Base-by-base conservation (phyloP, 495 filamentous ascomycete genomes). In the Delitschia confertaspora region DNA sequence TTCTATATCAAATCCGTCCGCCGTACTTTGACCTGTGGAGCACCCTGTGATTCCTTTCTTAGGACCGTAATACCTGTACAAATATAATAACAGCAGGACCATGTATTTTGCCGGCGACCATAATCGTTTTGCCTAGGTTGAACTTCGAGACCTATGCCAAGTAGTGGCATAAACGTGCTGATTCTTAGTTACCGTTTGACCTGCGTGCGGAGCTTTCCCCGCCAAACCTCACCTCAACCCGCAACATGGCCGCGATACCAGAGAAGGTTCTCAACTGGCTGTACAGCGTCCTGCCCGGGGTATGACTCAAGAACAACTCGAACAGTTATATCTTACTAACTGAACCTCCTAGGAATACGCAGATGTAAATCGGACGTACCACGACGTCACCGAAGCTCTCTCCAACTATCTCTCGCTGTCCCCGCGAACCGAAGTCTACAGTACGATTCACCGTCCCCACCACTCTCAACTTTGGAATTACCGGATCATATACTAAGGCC, bases 371-470 rank as follows among this genome's bases (percentile, higher is more conserved):
- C 84, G 87, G 22, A 85, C 88, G 41, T 95, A 95, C 67, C 80
- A 82, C 60, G 89, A 96, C 61, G 80, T 93, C 51, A 88, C 81
- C 52, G 80, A 82, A 59, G 76, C 78, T 21, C 76, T 98, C 18
- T 76, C 83, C 6, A 74, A 85, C 45, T 85, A 89, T 57, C 82
- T 88, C 8, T 83, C 84, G 6, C 73, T 98, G 20, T 80, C 80
- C 2, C 86, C 88, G n/a, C 76, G 84, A 48, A 98, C 93, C 27
- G 86, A 95, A 60, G 91, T 96, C 37, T 93, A 96, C 65, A 96
- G 88, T 95, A 73, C 55, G 77, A n/a, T 61, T 21, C 17, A 2
- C 37, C 33, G 24, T 13, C 34, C 14, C 27, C 16, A 16, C 27
- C 23, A 27, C 21, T 27, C 19, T 8, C 32, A 36, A n/a, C n/a